Conservation (phyloP, 768 basidiomycete species). For the Paxillus involutus region DNA sequence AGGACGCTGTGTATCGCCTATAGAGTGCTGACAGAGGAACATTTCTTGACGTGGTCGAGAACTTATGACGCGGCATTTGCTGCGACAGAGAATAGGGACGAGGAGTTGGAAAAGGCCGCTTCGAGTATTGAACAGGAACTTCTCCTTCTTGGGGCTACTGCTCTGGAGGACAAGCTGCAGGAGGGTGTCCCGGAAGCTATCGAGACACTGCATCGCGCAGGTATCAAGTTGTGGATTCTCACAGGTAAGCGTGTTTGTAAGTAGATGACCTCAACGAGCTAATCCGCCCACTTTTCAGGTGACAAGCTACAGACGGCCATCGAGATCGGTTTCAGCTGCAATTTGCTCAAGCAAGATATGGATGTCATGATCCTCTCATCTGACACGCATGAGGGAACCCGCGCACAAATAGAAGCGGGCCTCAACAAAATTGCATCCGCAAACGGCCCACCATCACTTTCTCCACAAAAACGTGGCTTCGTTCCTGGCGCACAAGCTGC, state of each 20-base stretch:
- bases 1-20: conserved; percentile 90
- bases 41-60: conserved; percentile 80
- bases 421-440: conserved; percentile 92
- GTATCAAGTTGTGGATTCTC: conserved; percentile 97
- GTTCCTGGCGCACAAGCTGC: conserved; percentile 62
- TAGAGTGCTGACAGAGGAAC: conserved; percentile 74
- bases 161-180: conserved; percentile 95
- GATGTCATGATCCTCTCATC: conserved; percentile 97
- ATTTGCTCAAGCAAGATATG: conserved; percentile 91
- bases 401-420: conserved; percentile 86
- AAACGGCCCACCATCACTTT: conserved; percentile 69
- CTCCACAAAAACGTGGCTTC: conserved; percentile 64
- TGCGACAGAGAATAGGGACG: conserved; percentile 78
- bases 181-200: conserved; percentile 97
- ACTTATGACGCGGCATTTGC: conserved; percentile 82
- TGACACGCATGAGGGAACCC: conserved; percentile 69
- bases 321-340: conserved; percentile 95
- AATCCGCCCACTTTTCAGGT: conserved; percentile 41
- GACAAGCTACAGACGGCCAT: conserved; percentile 99
- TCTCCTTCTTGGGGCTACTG: conserved; percentile 89
- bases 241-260: conserved; percentile 55
- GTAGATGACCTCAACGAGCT: not conserved
- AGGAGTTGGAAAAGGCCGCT: conserved; percentile 87
- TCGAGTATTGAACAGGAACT: conserved; percentile 82
- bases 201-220: conserved; percentile 84